These are phyloP conservation scores for Eimeria acervulina DNA, from an alignment of 169 alveolate genomes.

Conservation along the genomic window DNA sequence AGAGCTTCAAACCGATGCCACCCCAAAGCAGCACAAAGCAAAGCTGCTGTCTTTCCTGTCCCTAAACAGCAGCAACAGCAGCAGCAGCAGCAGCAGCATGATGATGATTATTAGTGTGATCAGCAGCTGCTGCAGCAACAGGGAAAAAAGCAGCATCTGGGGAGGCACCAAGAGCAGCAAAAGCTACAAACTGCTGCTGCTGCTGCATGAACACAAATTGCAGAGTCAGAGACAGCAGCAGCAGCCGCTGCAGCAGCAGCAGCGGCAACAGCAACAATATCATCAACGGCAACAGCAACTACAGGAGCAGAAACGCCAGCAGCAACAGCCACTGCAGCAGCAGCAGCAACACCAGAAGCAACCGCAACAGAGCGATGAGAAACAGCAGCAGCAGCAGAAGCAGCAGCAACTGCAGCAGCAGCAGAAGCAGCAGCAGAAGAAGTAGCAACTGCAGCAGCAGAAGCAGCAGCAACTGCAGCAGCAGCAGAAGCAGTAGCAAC, in stretches of 20 bases:
- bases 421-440: too few species aligned
- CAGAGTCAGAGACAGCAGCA: background rate
- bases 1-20: constrained; percentile 54
- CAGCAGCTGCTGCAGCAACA: background rate
- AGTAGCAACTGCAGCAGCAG: too few species aligned
- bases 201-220: too few species aligned
- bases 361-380: background rate
- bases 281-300: background rate
- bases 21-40: constrained; percentile 66
- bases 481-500: too few species aligned
- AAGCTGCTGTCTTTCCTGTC: constrained; percentile 78
- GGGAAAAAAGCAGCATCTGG: background rate
- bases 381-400: background rate
- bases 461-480: too few species aligned
- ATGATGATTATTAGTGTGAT: background rate
- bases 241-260: too few species aligned
- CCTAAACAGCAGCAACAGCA: constrained; percentile 59
- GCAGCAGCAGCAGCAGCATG: too few species aligned
- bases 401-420: too few species aligned
- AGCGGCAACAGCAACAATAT: too few species aligned
- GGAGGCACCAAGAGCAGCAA: background rate
- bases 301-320: too few species aligned
- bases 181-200: background rate
- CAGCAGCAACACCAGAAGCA: too few species aligned
- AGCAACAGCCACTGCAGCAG: too few species aligned